Conservation (phyloP, 2,329 filamentous ascomycete species). For the Beauveria australis region DNA sequence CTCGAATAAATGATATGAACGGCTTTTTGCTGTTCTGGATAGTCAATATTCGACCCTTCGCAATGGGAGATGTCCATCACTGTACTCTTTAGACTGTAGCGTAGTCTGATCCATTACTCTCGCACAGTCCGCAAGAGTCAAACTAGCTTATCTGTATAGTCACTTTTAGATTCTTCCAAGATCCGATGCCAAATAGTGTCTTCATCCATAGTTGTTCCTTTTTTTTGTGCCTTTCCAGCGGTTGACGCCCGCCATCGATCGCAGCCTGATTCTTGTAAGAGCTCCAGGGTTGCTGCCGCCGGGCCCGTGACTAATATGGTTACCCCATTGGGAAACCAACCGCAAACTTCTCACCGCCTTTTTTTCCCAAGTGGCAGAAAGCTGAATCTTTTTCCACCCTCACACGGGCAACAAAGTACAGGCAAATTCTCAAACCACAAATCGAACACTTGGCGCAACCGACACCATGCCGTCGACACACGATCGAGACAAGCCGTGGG, state of each 20-base stretch:
- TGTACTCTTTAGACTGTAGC: too few relatives aligned
- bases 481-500: conserved; percentile 87
- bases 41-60: rapidly evolving
- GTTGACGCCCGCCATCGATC: background rate
- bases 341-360: conserved; percentile 6
- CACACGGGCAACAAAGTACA: background rate
- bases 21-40: rapidly evolving
- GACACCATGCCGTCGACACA: conserved; percentile 73
- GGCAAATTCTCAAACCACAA: background rate
- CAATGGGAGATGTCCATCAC: too few relatives aligned
- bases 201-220: background rate
- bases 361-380: conserved; percentile 9
- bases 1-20: too few relatives aligned
- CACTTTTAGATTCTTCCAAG: too few relatives aligned
- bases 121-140: too few relatives aligned
- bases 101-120: too few relatives aligned
- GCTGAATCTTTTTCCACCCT: conserved; percentile 12
- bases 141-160: too few relatives aligned
- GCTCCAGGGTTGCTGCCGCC: background rate
- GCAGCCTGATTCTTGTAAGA: background rate
- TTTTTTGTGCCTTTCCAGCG: background rate
- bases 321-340: background rate
- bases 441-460: background rate
- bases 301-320: background rate
- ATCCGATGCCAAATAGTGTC: too few relatives aligned